phyloP scores from a whole-genome alignment of 192 early-diverging fungal species.

The Polychytrium aggregatum region DNA sequence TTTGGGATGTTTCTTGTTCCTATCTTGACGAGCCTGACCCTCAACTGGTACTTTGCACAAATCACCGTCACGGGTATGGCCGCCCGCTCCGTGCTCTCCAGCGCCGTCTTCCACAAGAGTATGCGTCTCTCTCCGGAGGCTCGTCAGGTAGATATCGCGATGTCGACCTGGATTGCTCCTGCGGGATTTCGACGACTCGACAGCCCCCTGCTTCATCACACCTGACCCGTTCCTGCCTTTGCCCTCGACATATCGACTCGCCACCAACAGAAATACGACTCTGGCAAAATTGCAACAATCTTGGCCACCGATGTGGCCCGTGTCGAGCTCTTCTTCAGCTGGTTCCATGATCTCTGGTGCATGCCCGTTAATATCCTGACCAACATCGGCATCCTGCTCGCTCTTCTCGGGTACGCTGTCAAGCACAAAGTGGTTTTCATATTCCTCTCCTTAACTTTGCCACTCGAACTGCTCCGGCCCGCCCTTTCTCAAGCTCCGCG shows the following conservation, averaged over 20 bases:
- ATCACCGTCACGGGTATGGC: constrained; percentile 22
- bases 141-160: constrained; percentile 2
- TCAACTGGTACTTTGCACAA: constrained; percentile 23
- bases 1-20: constrained; percentile 16
- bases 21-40: constrained; percentile 14
- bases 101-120: constrained; percentile 19
- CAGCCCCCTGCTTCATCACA: too few relatives aligned
- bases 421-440: too few relatives aligned
- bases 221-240: too few relatives aligned
- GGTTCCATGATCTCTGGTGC: constrained; percentile 21
- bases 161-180: not conserved
- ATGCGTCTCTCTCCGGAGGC: constrained; percentile 12
- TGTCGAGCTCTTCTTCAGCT: constrained; percentile 36
- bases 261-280: not conserved
- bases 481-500: too few relatives aligned
- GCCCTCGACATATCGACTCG: too few relatives aligned
- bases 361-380: constrained; percentile 20
- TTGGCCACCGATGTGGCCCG: constrained; percentile 41
- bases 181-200: too few relatives aligned
- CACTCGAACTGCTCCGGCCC: too few relatives aligned
- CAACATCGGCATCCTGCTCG: constrained; percentile 28
- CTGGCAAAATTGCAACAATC: constrained; percentile 5
- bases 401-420: constrained; percentile 14
- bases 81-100: constrained; percentile 18
- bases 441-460: too few relatives aligned